Base-by-base conservation (phyloP, 2,329 filamentous ascomycete species). In the Microcera coccophila region DNA sequence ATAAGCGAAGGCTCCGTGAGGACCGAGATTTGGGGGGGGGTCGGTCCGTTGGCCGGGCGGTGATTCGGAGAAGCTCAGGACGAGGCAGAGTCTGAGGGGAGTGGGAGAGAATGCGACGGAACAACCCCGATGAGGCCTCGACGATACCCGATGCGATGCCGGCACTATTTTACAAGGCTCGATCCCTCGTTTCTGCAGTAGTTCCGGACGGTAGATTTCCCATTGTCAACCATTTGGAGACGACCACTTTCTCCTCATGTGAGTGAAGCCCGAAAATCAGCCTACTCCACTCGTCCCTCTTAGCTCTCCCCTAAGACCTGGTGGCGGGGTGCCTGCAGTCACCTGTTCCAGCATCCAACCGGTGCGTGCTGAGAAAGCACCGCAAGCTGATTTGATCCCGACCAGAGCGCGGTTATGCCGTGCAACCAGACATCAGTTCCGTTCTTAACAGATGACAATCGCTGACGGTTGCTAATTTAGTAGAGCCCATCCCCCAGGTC, bases 41-140 rank as follows among this genome's bases (percentile, higher is more conserved):
- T 47, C 55, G 55, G 55, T 47, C 46, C 41, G 44, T 57, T 53
- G 55, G 40, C 55, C 55, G 55, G 53, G 35, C 41, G 52, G 54
- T 45, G 38, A 43, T 50, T 58, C 55, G 55, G 55, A 46, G 46
- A 52, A 58, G 53, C 53, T 58, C 41, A 33, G 46, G 49, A 49
- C 55, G 55, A 58, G 49, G 8, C 7, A 26, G 7, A 12, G 22
- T 7, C 22, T 26, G 7, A 7, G 22, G 7, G 7, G 22, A 12
- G 12, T 12, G 22, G 12, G n/a, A n/a, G n/a, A n/a, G n/a, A n/a
- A n/a, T n/a, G n/a, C n/a, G n/a, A n/a, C n/a, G n/a, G 22, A 26
- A 26, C 22, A 26, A 12, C 22, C 7, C 22, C 22, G 22, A 26
- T 26, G 22, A 12, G 22, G 7, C 12, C 12, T 7, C 7, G 22